Conservation (phyloP, 2,329 filamentous ascomycete genomes). For the Cladosporium sp. region DNA sequence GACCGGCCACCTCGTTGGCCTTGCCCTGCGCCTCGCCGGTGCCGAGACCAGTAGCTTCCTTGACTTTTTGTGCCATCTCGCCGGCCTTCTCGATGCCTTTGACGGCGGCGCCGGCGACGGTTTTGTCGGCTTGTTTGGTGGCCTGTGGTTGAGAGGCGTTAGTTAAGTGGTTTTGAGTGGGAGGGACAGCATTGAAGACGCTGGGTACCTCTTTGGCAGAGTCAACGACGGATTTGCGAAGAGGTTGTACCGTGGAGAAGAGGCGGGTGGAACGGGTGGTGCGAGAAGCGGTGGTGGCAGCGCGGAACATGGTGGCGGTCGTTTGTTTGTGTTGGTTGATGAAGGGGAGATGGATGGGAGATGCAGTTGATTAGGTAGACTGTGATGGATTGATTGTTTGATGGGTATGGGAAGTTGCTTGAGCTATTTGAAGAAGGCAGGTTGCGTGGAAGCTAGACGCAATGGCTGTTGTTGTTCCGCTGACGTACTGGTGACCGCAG, state of each 20-base stretch:
- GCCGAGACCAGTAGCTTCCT: conserved; percentile 31
- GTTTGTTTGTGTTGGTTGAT: neutral
- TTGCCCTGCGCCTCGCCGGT: conserved; percentile 38
- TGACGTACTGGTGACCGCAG: neutral
- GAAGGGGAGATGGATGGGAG: neutral
- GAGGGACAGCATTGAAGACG: neutral
- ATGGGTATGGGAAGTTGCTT: neutral
- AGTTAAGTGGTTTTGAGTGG: neutral
- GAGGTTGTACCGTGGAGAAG: conserved; percentile 50
- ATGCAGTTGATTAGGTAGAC: neutral
- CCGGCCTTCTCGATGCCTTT: conserved; percentile 61
- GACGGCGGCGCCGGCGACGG: conserved; percentile 52
- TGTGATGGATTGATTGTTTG: neutral
- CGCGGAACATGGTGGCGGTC: conserved; percentile 42
- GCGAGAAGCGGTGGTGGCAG: conserved; percentile 35
- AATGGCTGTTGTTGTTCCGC: neutral
- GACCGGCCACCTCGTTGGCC: conserved; percentile 34
- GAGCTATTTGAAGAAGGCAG: neutral
- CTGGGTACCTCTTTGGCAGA: conserved; percentile 50
- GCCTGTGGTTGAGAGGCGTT: conserved; percentile 25
- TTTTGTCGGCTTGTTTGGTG: conserved; percentile 43
- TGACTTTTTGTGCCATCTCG: conserved; percentile 49
- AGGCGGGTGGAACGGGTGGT: conserved; percentile 45
- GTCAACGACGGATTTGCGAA: conserved; percentile 51
- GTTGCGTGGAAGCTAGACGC: neutral